Evolutionary conservation across 768 basidiomycete genomes (phyloP).

Genomic region (Botryobasidium botryosum): DNA sequence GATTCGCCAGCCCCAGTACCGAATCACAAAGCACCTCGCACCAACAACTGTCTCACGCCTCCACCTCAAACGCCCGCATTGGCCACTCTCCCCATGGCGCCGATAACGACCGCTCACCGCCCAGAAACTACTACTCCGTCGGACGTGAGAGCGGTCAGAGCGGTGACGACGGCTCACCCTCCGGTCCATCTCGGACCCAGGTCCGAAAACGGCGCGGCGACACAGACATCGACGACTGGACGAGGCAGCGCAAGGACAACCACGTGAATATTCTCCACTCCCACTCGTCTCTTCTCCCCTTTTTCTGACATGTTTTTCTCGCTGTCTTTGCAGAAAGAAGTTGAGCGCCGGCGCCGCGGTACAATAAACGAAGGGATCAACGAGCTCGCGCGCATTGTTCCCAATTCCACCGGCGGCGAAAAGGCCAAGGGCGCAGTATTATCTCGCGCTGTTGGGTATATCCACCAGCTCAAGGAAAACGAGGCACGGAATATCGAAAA

Average conservation of each 20-base stretch:
- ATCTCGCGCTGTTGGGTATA: constrained; percentile 75
- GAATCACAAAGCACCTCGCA: no score
- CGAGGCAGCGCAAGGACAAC: constrained; percentile 63
- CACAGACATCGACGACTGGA: constrained; percentile 56
- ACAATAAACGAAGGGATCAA: constrained; percentile 97
- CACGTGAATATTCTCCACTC: constrained; percentile 33
- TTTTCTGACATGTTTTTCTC: background rate
- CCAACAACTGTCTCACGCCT: no score
- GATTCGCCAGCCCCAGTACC: no score
- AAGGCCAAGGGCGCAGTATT: constrained; percentile 81
- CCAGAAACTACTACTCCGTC: no score
- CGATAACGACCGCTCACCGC: no score
- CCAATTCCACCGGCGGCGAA: constrained; percentile 71
- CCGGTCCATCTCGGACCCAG: no score
- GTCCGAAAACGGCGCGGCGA: no score
- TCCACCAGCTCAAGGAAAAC: constrained; percentile 80
- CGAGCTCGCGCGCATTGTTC: constrained; percentile 75
- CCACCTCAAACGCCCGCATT: no score
- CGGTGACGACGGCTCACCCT: no score
- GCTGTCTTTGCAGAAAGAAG: constrained; percentile 69
- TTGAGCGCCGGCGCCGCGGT: constrained; percentile 84
- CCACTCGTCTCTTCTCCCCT: background rate
- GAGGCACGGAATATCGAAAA: constrained; percentile 83
- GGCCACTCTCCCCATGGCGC: no score
- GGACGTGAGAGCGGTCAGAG: no score